A percentile compares a stretch with the other conserved stretches of the same genome.
These are phyloP conservation scores for Botrytis aclada DNA, from an alignment of 2,329 filamentous ascomycete species.

Conservation along the genomic window DNA sequence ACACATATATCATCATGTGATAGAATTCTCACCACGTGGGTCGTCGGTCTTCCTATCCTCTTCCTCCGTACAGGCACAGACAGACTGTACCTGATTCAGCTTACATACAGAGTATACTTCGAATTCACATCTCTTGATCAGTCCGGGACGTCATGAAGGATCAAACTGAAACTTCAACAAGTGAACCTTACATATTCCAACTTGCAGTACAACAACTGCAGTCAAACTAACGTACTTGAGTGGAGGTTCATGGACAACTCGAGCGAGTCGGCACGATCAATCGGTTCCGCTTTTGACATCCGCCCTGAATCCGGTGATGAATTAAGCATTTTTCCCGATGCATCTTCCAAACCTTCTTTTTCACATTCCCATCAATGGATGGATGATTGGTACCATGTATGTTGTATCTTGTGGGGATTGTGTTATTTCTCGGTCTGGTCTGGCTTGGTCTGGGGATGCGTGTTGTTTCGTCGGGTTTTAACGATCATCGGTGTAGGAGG, in stretches of 20 bases:
- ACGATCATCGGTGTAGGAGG: background rate
- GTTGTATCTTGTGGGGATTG: background rate
- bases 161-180: background rate
- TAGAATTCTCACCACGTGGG: background rate
- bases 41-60: background rate
- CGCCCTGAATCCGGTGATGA: background rate
- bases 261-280: background rate
- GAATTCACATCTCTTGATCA: background rate
- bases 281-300: background rate
- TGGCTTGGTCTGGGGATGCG: background rate
- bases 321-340: background rate
- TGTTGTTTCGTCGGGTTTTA: background rate
- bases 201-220: background rate
- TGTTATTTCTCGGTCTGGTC: background rate
- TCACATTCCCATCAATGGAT: background rate
- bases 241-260: background rate
- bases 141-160: background rate
- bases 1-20: background rate
- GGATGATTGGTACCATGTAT: background rate
- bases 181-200: background rate
- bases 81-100: background rate
- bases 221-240: slow-evolving; percentile 4
- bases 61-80: background rate
- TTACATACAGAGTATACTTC: background rate
- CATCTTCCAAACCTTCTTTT: background rate